phyloP scores from a whole-genome alignment of 2,329 filamentous ascomycete genomes.

The Monilinia fructigena region DNA sequence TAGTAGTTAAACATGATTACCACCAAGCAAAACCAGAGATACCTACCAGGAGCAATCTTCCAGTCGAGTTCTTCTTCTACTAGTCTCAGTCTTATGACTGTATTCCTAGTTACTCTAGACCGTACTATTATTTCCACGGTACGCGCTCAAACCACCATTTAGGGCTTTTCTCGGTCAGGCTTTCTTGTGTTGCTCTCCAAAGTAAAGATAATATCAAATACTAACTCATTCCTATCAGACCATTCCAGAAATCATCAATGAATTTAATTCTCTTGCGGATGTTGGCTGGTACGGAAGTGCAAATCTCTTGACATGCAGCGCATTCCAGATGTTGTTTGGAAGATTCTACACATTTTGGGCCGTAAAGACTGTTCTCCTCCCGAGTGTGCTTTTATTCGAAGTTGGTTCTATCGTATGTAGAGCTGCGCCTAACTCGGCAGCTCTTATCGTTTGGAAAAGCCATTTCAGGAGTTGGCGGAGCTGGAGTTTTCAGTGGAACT shows the following conservation, averaged over 20 bases:
- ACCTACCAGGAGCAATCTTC: neutral
- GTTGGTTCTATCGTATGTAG: neutral
- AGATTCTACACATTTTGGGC: slow-evolving; percentile 27
- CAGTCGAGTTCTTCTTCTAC: neutral
- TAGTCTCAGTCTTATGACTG: slow-evolving; percentile 24
- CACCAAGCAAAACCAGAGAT: neutral
- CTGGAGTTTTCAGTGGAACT: neutral
- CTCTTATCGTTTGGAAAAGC: slow-evolving; percentile 7
- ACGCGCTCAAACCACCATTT: neutral
- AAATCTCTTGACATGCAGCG: slow-evolving; percentile 25
- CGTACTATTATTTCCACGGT: neutral
- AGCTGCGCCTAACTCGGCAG: slow-evolving; percentile 3
- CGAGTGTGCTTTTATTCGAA: neutral
- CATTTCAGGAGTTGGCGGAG: neutral
- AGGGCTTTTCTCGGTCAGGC: slow-evolving; percentile 34
- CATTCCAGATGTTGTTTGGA: neutral
- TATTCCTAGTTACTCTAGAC: slow-evolving; percentile 27
- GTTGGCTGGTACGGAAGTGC: slow-evolving; percentile 43
- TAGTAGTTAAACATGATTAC: neutral
- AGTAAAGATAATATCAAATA: neutral
- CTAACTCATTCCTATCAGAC: slow-evolving; percentile 40
- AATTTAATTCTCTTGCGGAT: neutral
- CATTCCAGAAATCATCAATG: slow-evolving; percentile 36
- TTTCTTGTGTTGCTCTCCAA: slow-evolving; percentile 37
- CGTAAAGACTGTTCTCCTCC: neutral